A percentile compares a stretch with the other conserved stretches of the same genome.
Evolutionary conservation across 306 rosid species (phyloP).

Genomic region (Cucumis melo): DNA sequence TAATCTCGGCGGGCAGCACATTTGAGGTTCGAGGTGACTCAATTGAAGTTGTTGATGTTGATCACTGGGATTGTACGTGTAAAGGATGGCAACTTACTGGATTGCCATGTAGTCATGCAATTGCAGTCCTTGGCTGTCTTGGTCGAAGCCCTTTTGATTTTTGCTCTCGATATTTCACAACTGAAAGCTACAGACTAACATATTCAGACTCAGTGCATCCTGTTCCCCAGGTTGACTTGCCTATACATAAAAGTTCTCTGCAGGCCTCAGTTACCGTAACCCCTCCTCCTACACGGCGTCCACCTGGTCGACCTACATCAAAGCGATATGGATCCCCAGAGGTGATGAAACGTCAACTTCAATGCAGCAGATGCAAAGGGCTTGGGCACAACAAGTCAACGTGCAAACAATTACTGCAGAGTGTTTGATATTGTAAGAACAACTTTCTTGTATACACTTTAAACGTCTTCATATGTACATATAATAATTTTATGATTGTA

Average conservation of each 20-base stretch:
- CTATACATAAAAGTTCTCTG: constrained; percentile 32
- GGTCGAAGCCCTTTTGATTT: constrained; percentile 63
- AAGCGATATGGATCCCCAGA: constrained; percentile 60
- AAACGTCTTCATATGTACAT: background rate
- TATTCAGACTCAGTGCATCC: constrained; percentile 65
- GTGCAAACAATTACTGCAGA: constrained; percentile 48
- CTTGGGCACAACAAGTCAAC: constrained; percentile 97
- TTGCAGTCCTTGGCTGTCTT: constrained; percentile 49
- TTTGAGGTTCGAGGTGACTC: constrained; percentile 79
- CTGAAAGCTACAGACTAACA: constrained; percentile 66
- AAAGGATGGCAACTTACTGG: constrained; percentile 79
- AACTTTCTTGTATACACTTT: background rate
- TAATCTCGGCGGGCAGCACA: constrained; percentile 41
- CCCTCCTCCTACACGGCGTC: constrained; percentile 91
- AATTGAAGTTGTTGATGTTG: constrained; percentile 61
- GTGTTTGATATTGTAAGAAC: constrained; percentile 17
- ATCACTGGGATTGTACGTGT: constrained; percentile 84
- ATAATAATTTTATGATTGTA: background rate
- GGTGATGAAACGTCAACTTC: constrained; percentile 68
- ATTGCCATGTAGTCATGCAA: constrained; percentile 80
- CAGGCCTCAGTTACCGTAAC: constrained; percentile 50
- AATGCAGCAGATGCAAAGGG: constrained; percentile 91
- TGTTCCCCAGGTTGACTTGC: constrained; percentile 27
- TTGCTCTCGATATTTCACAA: constrained; percentile 71
- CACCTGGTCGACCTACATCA: constrained; percentile 81